Evolutionary conservation across 257 asterid species (phyloP).

Genomic region (Nicotiana tabacum): DNA sequence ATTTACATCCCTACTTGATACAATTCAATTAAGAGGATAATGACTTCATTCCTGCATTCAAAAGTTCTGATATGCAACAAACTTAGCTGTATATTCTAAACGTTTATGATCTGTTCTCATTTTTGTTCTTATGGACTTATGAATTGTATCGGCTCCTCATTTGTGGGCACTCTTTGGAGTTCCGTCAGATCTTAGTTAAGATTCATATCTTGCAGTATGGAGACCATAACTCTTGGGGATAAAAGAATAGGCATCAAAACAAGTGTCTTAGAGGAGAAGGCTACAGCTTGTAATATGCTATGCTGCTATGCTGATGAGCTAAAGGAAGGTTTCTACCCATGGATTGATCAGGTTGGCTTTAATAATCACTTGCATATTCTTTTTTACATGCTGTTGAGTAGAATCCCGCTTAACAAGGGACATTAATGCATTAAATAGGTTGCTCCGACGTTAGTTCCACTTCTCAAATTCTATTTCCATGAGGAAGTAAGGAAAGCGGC

Average conservation of each 20-base stretch:
- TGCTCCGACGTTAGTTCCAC: slow-evolving; percentile 92
- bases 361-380: not conserved
- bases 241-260: slow-evolving; percentile 97
- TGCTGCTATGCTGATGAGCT: slow-evolving; percentile 99
- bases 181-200: not conserved
- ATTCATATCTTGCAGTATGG: slow-evolving; percentile 66
- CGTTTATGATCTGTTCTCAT: not conserved
- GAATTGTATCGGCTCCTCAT: not conserved
- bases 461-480: slow-evolving; percentile 88
- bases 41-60: not conserved
- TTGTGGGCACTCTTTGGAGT: not conserved
- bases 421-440: slow-evolving; percentile 45
- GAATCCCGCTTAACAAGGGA: not conserved
- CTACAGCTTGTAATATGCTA: slow-evolving; percentile 98
- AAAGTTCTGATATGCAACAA: not conserved
- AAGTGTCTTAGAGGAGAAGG: slow-evolving; percentile 94
- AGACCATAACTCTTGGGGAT: slow-evolving; percentile 93
- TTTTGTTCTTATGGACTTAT: not conserved
- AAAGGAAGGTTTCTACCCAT: slow-evolving; percentile 97
- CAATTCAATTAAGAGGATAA: not conserved
- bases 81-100: not conserved
- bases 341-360: slow-evolving; percentile 94
- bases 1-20: not conserved
- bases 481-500: slow-evolving; percentile 99
- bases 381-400: not conserved